A percentile compares a stretch with the other conserved stretches of the same genome.
Conservation (phyloP, 1,284 basidiomycete genomes). For the Cutaneotrichosporon cavernicola region DNA sequence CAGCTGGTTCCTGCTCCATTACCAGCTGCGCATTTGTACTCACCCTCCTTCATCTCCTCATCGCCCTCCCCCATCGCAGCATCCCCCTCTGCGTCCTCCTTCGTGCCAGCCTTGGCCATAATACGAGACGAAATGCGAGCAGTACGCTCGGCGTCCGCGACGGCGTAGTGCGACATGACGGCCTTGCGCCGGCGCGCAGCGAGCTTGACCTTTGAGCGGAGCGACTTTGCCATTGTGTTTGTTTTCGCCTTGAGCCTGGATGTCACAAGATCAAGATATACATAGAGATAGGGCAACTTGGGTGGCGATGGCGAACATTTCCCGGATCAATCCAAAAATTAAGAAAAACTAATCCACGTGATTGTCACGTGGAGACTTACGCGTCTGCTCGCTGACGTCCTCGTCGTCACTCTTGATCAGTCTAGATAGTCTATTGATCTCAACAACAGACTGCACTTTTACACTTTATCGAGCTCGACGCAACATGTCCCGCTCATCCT, state of each 20-base stretch:
- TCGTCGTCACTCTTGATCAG: neutral
- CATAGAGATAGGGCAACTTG: neutral
- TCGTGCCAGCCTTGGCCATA: constrained; percentile 63
- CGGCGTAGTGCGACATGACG: constrained; percentile 76
- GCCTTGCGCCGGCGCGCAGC: constrained; percentile 82
- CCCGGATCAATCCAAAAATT: constrained; percentile 7
- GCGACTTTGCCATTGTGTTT: constrained; percentile 80
- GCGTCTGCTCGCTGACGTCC: constrained; percentile 19
- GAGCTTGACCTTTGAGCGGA: constrained; percentile 84
- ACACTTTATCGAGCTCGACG: neutral
- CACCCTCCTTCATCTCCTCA: constrained; percentile 28
- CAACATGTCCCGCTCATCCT: constrained; percentile 51
- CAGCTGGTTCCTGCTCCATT: too few relatives aligned
- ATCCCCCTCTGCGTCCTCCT: constrained; percentile 73
- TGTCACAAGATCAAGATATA: neutral
- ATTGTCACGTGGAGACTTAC: neutral
- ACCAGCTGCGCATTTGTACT: constrained; percentile 14
- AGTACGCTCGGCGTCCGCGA: constrained; percentile 77
- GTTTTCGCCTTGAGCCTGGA: neutral
- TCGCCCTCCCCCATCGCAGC: constrained; percentile 64
- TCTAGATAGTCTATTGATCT: neutral
- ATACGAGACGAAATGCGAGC: constrained; percentile 74
- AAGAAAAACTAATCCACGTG: constrained; percentile 14
- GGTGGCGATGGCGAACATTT: constrained; percentile 14
- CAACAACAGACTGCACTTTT: neutral